Evolutionary conservation across 2,329 filamentous ascomycete genomes (phyloP).

Genomic region (Aspergillus tubingensis): DNA sequence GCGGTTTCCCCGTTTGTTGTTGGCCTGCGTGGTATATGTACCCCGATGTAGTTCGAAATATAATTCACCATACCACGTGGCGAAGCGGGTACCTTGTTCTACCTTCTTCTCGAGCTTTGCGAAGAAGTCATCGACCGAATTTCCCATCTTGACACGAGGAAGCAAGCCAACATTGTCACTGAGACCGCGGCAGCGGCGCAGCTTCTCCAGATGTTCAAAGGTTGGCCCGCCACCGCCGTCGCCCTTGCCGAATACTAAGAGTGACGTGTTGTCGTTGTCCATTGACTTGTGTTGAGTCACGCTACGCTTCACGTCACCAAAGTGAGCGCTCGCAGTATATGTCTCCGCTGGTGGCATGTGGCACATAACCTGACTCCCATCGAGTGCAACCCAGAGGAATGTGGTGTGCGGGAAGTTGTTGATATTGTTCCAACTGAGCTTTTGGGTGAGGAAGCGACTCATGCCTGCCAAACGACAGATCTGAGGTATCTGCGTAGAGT

Average conservation of each 20-base stretch:
- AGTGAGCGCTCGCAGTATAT: slow-evolving; percentile 91
- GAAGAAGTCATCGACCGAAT: slow-evolving; percentile 93
- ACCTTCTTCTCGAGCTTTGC: slow-evolving; percentile 78
- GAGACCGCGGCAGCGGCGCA: slow-evolving; percentile 86
- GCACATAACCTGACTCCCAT: slow-evolving; percentile 94
- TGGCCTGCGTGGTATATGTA: slow-evolving; percentile 95
- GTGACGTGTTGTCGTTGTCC: slow-evolving; percentile 85
- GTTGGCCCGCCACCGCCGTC: slow-evolving; percentile 95
- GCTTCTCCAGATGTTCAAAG: slow-evolving; percentile 90
- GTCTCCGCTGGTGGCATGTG: slow-evolving; percentile 97
- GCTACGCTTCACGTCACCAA: slow-evolving; percentile 89
- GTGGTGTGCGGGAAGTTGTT: slow-evolving; percentile 98
- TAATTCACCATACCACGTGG: slow-evolving; percentile 96
- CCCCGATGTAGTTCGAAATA: slow-evolving; percentile 98
- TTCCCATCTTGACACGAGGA: slow-evolving; percentile 84
- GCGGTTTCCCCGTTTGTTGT: slow-evolving; percentile 95
- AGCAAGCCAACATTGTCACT: slow-evolving; percentile 82
- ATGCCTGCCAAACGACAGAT: slow-evolving; percentile 92
- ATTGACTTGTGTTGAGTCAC: slow-evolving; percentile 92
- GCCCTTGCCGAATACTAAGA: slow-evolving; percentile 94
- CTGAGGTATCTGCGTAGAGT: slow-evolving; percentile 92
- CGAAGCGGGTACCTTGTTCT: slow-evolving; percentile 66
- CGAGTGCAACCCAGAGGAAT: slow-evolving; percentile 96
- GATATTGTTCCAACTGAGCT: slow-evolving; percentile 99
- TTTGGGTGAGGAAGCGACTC: slow-evolving; percentile 95